phyloP scores from a whole-genome alignment of 257 asterid genomes.

The Solanum virginianum region DNA sequence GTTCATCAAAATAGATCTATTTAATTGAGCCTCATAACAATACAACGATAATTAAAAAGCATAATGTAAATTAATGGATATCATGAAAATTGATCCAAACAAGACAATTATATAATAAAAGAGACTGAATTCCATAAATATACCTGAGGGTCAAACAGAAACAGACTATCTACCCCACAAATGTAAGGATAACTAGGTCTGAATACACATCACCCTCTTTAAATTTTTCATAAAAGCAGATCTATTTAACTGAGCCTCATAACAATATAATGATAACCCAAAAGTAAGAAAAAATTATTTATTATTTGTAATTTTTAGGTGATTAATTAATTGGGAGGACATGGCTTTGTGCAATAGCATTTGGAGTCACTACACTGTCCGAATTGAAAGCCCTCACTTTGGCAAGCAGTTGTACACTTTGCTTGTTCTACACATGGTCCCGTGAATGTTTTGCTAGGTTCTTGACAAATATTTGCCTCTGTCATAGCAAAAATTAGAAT shows the following conservation, averaged over 20 bases:
- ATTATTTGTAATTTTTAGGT: not conserved
- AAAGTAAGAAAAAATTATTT: not conserved
- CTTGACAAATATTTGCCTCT: not conserved
- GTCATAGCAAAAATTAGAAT: not conserved
- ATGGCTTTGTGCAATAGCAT: not conserved
- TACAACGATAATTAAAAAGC: not conserved
- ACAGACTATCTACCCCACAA: too few relatives aligned
- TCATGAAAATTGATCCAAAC: too few relatives aligned
- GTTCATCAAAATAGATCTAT: not conserved
- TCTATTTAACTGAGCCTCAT: not conserved
- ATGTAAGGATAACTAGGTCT: too few relatives aligned
- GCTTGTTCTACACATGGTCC: not conserved
- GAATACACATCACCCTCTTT: too few relatives aligned
- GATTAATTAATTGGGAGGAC: not conserved
- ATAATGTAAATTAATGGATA: too few relatives aligned
- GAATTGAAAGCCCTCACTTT: not conserved
- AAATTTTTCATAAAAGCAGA: not conserved
- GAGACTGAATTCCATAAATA: too few relatives aligned
- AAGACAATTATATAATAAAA: too few relatives aligned
- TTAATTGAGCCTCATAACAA: not conserved
- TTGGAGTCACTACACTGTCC: not conserved
- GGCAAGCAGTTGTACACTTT: not conserved
- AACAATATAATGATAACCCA: not conserved
- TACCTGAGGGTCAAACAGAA: too few relatives aligned
- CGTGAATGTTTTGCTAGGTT: not conserved